A percentile compares a stretch with the other conserved stretches of the same genome.
phyloP scores from a whole-genome alignment of 495 filamentous ascomycete genomes.

The Penicillium coffeae region DNA sequence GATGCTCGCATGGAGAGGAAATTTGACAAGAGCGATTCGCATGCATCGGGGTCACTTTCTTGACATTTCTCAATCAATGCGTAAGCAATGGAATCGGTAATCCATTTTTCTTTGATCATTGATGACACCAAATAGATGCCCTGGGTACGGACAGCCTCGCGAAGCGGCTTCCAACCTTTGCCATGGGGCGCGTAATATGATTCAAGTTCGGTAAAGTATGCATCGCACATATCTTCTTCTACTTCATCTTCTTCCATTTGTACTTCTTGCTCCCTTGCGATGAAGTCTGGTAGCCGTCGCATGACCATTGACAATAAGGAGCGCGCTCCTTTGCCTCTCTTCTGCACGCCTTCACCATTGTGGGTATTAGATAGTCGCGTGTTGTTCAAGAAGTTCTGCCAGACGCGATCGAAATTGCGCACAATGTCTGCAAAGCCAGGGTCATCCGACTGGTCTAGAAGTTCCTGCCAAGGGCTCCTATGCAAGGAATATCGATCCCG shows the following conservation, averaged over 20 bases:
- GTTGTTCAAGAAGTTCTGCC: slow-evolving; percentile 38
- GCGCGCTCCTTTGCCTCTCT: slow-evolving; percentile 29
- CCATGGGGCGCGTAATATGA: slow-evolving; percentile 47
- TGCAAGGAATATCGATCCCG: slow-evolving; percentile 23
- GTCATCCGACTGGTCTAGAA: slow-evolving; percentile 33
- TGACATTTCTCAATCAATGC: slow-evolving; percentile 35
- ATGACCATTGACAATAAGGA: slow-evolving; percentile 65
- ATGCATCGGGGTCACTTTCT: slow-evolving; percentile 33
- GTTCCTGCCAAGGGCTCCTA: slow-evolving; percentile 40
- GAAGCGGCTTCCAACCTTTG: slow-evolving; percentile 62
- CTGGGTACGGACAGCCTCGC: slow-evolving; percentile 62
- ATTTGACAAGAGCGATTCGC: slow-evolving; percentile 32
- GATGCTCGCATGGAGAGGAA: slow-evolving; percentile 24
- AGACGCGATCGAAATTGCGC: slow-evolving; percentile 33
- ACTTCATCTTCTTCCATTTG: slow-evolving; percentile 50
- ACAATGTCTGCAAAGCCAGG: slow-evolving; percentile 36
- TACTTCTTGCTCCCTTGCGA: slow-evolving; percentile 54
- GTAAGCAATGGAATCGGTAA: slow-evolving; percentile 30
- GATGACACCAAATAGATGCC: slow-evolving; percentile 56
- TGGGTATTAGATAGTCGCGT: slow-evolving; percentile 21
- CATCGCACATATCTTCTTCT: slow-evolving; percentile 46
- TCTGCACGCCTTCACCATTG: neutral
- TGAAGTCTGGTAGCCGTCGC: slow-evolving; percentile 60
- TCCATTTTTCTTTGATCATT: slow-evolving; percentile 48
- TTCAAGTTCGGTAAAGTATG: slow-evolving; percentile 67